Base-by-base conservation (phyloP, 257 asterid genomes). In the Verbena officinalis region DNA sequence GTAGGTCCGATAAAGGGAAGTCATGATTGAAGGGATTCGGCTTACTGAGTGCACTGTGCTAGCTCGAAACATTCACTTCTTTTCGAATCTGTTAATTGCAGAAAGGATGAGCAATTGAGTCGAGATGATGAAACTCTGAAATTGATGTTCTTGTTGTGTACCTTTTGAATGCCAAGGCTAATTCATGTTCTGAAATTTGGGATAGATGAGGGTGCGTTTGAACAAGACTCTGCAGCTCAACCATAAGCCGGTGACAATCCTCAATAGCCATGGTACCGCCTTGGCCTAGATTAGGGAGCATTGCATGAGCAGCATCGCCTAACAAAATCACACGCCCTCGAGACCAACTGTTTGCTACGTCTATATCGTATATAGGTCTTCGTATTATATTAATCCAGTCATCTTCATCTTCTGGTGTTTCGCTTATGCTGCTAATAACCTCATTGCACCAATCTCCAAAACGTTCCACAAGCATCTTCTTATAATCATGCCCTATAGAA, bases 241-340 rank as follows among this genome's bases (percentile, higher is more conserved):
- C 14, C 66, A 67, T 56, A 10, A 67, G 73, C 59, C 65, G 55
- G 10, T 67, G 44, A 56, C 59, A 67, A 11, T 67, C 72, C 72
- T 67, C 66, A 23, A 67, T 57, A 33, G 73, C 66, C 73, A 67
- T 67, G 66, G 59, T 67, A 14, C 66, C 73, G 39, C 73, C 73
- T 67, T 67, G 73, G 19, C 73, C 73, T 11, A 67, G 66, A 67
- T 56, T 57, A 5, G 73, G 73, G 17, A 67, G 73, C 73, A 67
- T 67, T 0, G 73, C 73, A 56, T 67, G 73, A 44, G 73, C 73
- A 20, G 73, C 73, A 51, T 67, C 73, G 42, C 73, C 73, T 45
- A 67, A 7, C 10, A 67, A 9, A 19, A 57, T 13, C 31, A 57
- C 73, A 0, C 73, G 73, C 19, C 59, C 73, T 24, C 43, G 44